These are phyloP conservation scores for Nicotiana tabacum DNA, from an alignment of 257 asterid genomes.

Conservation along the genomic window DNA sequence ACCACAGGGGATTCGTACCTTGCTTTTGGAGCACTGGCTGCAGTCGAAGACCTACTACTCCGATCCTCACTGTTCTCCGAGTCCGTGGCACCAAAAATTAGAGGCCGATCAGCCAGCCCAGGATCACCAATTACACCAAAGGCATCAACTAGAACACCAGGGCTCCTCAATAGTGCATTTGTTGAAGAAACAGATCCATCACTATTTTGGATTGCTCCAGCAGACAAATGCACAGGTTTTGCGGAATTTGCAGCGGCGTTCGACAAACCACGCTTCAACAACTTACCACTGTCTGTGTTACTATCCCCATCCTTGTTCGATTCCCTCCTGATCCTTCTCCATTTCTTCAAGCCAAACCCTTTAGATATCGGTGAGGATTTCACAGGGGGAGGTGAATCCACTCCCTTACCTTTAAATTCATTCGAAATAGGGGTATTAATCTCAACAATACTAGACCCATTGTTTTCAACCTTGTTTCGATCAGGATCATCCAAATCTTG, in stretches of 20 bases:
- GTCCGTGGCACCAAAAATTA: conserved; percentile 36
- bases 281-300: conserved; percentile 29
- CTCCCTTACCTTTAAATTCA: conserved; percentile 24
- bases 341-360: conserved; percentile 68
- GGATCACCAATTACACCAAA: conserved; percentile 26
- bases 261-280: conserved; percentile 34
- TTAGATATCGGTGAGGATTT: conserved; percentile 32
- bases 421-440: conserved; percentile 13
- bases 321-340: conserved; percentile 66
- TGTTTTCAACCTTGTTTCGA: conserved; percentile 25
- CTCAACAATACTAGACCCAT: conserved; percentile 28
- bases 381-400: conserved; percentile 3
- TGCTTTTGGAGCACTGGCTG: conserved; percentile 18
- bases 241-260: conserved; percentile 22
- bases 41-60: conserved; percentile 52
- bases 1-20: conserved; percentile 17
- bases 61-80: conserved; percentile 60
- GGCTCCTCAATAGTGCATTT: conserved; percentile 30
- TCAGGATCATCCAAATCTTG: conserved; percentile 12
- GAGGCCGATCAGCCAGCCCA: conserved; percentile 24
- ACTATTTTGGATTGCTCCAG: conserved; percentile 36
- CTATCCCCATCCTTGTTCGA: conserved; percentile 27
- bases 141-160: conserved; percentile 9
- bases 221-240: conserved; percentile 32
- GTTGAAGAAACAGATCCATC: conserved; percentile 60